Base-by-base conservation (phyloP, 768 basidiomycete species). In the Exsudoporus frostii region DNA sequence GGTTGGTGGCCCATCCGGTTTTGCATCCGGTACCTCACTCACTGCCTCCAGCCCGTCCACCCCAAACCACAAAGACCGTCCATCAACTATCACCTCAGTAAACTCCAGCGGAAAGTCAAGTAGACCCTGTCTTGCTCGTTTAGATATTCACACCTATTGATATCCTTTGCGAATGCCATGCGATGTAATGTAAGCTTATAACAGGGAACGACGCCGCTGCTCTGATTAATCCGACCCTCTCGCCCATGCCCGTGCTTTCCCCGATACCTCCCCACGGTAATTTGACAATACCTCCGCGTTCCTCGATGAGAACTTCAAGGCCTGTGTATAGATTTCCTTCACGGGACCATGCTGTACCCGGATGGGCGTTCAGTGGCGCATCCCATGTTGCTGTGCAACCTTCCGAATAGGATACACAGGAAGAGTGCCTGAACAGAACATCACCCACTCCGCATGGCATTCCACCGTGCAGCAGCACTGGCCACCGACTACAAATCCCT, bases 61-160 rank as follows among this genome's bases (percentile, higher is more conserved):
- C 82, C 82, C 55, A 90, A 85, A 66, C 70, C 71, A 40, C 89
- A 85, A 47, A 79, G 78, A 65, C 81, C 92, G 32, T 84, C 88
- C 32, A 92, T 95, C 75, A 94, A 95, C 71, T 94, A 91, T 68
- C 90, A 93, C 70, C 82, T 94, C 59, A 85, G 88, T 61, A 82
- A 90, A 68, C 76, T 92, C 57, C 79, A 82, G 56, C 90, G 88
- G 66, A 81, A 77, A 55, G 79, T 84, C 60, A 88, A 88, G 78
- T 88, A 81, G 75, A 74, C 51, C 39, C 41, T 57, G 59, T 56
- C 47, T 57, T 54, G 46, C 43, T 25, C 20, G 22, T 38, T 50
- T 65, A 65, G 63, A 55, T 65, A 57, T 38, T 56, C 45, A 19
- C 32, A 25, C 51, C 44, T 56, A 24, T 57, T 37, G 45, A 52